Conservation (phyloP, 768 basidiomycete genomes). For the Tricholoma sp. region DNA sequence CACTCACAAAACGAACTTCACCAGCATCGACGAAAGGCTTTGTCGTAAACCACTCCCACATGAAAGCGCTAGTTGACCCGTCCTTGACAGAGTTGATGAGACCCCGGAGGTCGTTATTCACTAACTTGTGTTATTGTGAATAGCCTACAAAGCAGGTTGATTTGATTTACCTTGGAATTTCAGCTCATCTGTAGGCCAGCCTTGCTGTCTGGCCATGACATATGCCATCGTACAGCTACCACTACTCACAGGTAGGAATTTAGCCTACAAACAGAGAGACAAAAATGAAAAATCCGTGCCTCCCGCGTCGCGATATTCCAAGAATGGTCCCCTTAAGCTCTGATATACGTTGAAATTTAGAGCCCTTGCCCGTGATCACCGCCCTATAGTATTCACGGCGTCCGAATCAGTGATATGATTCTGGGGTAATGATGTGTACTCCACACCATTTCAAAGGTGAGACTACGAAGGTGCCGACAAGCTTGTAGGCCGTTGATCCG, state of each 20-base stretch:
- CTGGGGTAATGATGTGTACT: background rate
- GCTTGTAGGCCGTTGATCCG: constrained; percentile 81
- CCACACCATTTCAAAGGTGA: constrained; percentile 82
- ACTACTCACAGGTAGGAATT: constrained; percentile 28
- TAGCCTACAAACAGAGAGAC: too few relatives aligned
- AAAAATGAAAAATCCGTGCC: constrained; percentile 36
- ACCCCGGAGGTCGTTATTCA: constrained; percentile 77
- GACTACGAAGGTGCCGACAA: constrained; percentile 88
- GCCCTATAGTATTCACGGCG: constrained; percentile 52
- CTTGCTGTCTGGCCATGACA: constrained; percentile 87
- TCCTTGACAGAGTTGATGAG: constrained; percentile 86
- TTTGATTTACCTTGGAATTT: constrained; percentile 60
- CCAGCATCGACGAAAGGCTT: constrained; percentile 73
- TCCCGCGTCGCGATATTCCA: constrained; percentile 87
- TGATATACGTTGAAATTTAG: constrained; percentile 60
- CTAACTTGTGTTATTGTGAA: constrained; percentile 28
- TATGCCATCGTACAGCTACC: constrained; percentile 95
- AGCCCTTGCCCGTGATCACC: constrained; percentile 80
- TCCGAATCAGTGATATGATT: background rate
- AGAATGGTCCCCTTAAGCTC: constrained; percentile 79
- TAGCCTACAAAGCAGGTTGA: background rate
- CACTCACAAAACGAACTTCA: constrained; percentile 76
- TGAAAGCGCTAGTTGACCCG: constrained; percentile 82
- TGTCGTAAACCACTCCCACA: constrained; percentile 91
- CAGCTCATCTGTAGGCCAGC: constrained; percentile 62